Conservation (phyloP, 2,329 filamentous ascomycete species). For the Exophiala phaeomuriformis region DNA sequence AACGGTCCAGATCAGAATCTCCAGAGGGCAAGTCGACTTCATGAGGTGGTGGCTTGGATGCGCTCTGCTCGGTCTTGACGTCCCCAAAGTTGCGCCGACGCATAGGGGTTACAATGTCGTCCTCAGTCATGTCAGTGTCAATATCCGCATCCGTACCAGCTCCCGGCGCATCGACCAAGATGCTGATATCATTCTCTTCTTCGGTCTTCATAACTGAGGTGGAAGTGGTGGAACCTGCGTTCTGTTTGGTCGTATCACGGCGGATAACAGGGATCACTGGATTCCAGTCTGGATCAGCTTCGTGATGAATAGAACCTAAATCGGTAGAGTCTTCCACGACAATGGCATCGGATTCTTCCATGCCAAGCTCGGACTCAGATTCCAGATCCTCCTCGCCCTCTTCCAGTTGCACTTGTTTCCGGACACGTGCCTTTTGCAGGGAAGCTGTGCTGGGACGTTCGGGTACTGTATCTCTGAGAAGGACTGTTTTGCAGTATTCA, state of each 20-base stretch:
- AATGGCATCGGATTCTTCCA: constrained; percentile 45
- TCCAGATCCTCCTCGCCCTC: constrained; percentile 45
- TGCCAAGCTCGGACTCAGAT: constrained; percentile 22
- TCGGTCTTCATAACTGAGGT: not conserved
- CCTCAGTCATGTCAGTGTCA: constrained; percentile 20
- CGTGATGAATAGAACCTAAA: constrained; percentile 16
- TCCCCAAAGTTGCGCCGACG: not conserved
- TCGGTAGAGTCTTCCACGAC: constrained; percentile 37
- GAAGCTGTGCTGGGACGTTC: constrained; percentile 20
- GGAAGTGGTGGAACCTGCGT: not conserved
- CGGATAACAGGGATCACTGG: constrained; percentile 2
- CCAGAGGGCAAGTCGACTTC: no score
- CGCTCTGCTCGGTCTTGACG: no score
- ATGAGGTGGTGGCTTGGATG: no score
- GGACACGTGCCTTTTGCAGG: constrained; percentile 2
- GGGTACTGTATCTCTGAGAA: constrained; percentile 32
- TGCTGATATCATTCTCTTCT: not conserved
- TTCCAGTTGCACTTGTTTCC: constrained; percentile 26
- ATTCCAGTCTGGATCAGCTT: constrained; percentile 14
- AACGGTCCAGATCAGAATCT: constrained; percentile 12
- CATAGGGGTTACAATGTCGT: constrained; percentile 16
- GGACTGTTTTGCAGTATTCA: constrained; percentile 41
- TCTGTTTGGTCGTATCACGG: not conserved
- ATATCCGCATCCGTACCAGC: constrained; percentile 11
- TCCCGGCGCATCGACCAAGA: not conserved